A percentile compares a stretch with the other conserved stretches of the same genome.
Evolutionary conservation across 2,329 filamentous ascomycete species (phyloP).

Genomic region (Colletotrichum trifolii): DNA sequence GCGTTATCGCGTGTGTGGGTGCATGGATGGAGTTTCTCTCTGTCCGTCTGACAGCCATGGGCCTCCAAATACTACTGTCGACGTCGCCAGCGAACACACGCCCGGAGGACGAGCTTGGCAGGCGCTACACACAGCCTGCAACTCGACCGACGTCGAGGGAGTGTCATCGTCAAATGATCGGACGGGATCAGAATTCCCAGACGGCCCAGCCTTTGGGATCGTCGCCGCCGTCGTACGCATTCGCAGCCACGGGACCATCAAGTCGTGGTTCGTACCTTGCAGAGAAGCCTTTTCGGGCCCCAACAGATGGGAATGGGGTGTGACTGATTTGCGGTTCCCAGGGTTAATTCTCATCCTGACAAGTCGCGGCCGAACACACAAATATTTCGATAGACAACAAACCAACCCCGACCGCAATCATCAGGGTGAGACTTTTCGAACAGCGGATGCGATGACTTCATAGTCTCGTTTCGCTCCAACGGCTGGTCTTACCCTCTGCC

Average conservation of each 20-base stretch:
- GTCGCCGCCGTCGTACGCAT: constrained; percentile 23
- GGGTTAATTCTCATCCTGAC: constrained; percentile 2
- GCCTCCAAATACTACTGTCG: background rate
- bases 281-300: constrained; percentile 17
- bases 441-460: constrained; percentile 33
- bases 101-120: constrained; percentile 9
- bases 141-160: background rate
- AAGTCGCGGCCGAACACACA: constrained; percentile 7
- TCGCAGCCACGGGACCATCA: constrained; percentile 31
- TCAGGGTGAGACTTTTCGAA: constrained; percentile 13
- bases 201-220: constrained; percentile 26
- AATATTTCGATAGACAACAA: background rate
- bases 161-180: constrained; percentile 34
- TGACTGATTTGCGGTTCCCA: constrained; percentile 11
- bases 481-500: constrained; percentile 16
- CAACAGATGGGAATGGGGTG: constrained; percentile 3
- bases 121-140: constrained; percentile 11
- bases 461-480: constrained; percentile 25
- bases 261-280: constrained; percentile 30
- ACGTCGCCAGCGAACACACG: constrained; percentile 17
- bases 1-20: background rate
- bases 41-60: no score
- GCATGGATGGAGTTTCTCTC: constrained; percentile 9
- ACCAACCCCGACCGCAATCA: background rate
- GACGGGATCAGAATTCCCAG: constrained; percentile 13